Evolutionary conservation across 164 flowering plant species (phyloP).

Genomic region (Vitis rotundifolia): DNA sequence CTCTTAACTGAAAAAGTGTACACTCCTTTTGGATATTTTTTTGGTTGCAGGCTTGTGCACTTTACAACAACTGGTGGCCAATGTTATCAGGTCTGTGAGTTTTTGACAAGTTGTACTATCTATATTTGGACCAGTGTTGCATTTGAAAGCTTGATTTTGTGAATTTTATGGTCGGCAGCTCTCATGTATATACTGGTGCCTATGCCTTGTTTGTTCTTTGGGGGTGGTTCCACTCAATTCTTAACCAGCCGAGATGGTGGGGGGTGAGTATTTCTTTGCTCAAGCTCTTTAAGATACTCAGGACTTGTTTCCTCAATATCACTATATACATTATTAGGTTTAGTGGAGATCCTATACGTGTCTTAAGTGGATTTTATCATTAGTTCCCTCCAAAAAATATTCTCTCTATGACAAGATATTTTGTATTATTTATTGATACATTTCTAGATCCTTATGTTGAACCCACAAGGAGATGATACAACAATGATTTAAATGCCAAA

Average conservation of each 20-base stretch:
- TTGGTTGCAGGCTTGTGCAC: constrained; percentile 77
- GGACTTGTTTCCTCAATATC: background rate
- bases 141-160: constrained; percentile 5
- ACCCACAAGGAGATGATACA: background rate
- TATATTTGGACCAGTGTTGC: background rate
- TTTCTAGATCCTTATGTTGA: background rate
- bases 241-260: constrained; percentile 91
- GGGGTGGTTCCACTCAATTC: constrained; percentile 92
- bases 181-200: constrained; percentile 95
- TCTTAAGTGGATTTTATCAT: background rate
- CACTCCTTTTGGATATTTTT: too few species aligned
- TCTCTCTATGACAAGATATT: background rate
- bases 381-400: too few species aligned
- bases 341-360: too few species aligned
- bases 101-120: background rate
- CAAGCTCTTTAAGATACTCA: background rate
- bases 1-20: background rate
- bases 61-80: constrained; percentile 98
- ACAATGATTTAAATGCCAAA: background rate
- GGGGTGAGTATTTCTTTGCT: constrained; percentile 55
- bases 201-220: constrained; percentile 96
- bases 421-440: background rate
- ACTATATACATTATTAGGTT: too few species aligned
- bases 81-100: constrained; percentile 73
- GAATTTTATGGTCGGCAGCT: constrained; percentile 42